Conservation (phyloP, 768 basidiomycete species). For the Suillus occidentalis region DNA sequence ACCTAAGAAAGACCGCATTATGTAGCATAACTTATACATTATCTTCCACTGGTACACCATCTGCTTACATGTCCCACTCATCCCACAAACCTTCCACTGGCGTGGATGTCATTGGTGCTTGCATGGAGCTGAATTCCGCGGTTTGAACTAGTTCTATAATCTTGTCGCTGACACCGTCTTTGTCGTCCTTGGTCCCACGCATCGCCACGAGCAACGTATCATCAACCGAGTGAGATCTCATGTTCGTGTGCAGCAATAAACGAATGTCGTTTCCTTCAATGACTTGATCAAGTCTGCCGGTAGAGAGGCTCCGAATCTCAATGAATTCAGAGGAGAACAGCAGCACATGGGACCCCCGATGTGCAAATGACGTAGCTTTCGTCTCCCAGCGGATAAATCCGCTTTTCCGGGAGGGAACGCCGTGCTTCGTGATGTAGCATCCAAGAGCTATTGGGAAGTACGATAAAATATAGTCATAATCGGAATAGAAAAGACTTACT, state of each 20-base stretch:
- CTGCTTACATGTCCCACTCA: slow-evolving; percentile 67
- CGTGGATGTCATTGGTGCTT: slow-evolving; percentile 33
- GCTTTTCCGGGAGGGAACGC: slow-evolving; percentile 58
- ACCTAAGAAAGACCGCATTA: slow-evolving; percentile 9
- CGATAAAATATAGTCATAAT: not conserved
- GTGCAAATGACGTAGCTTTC: slow-evolving; percentile 59
- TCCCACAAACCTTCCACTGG: slow-evolving; percentile 50
- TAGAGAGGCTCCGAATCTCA: slow-evolving; percentile 66
- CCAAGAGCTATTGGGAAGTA: slow-evolving; percentile 56
- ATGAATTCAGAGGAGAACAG: slow-evolving; percentile 76
- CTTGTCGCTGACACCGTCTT: slow-evolving; percentile 56
- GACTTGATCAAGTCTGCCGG: slow-evolving; percentile 78
- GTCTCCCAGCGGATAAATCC: slow-evolving; percentile 81
- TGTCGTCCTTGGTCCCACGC: slow-evolving; percentile 59
- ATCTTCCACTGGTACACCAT: not conserved
- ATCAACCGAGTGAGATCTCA: slow-evolving; percentile 24
- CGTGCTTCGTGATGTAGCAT: slow-evolving; percentile 73
- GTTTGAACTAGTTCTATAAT: slow-evolving; percentile 74
- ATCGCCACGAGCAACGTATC: slow-evolving; percentile 63
- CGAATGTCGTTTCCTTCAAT: slow-evolving; percentile 73
- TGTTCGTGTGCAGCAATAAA: slow-evolving; percentile 47
- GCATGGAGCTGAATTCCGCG: slow-evolving; percentile 43
- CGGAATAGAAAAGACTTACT: slow-evolving; percentile 41
- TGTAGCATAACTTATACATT: slow-evolving; percentile 17
- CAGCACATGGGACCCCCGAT: slow-evolving; percentile 62